These are phyloP conservation scores for Penicillium verhagenii DNA, from an alignment of 495 filamentous ascomycete genomes.

Conservation along the genomic window DNA sequence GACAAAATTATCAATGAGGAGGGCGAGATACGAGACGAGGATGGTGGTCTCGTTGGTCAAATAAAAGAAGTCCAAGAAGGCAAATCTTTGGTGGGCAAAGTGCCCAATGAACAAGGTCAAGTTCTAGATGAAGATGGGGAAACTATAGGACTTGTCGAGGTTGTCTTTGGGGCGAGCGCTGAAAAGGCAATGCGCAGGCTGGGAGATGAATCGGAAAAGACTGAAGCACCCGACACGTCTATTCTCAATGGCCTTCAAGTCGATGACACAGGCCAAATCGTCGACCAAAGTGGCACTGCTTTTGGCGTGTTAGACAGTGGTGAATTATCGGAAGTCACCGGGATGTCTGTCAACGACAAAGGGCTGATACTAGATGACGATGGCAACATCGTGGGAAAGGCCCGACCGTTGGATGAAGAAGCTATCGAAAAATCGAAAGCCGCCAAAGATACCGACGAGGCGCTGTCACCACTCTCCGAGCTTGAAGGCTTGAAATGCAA, in stretches of 20 bases:
- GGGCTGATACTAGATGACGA: neutral
- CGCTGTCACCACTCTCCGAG: neutral
- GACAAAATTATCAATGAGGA: neutral
- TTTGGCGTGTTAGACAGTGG: neutral
- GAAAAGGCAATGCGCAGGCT: neutral
- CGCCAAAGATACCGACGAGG: neutral
- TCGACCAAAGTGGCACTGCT: neutral
- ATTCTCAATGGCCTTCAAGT: neutral
- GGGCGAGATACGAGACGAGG: neutral
- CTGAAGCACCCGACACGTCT: neutral
- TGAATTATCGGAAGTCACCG: neutral
- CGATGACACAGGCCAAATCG: neutral
- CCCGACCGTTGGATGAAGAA: neutral
- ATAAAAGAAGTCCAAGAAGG: neutral
- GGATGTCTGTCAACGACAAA: neutral
- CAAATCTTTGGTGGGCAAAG: neutral
- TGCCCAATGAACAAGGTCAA: neutral
- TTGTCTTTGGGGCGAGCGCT: neutral
- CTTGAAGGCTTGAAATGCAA: neutral
- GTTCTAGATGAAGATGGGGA: neutral
- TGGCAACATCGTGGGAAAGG: neutral
- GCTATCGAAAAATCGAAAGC: conserved; percentile 23
- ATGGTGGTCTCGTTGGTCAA: neutral
- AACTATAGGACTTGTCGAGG: neutral
- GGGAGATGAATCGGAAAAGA: too few relatives aligned